Conservation (phyloP, 2,329 filamentous ascomycete species). For the Aspergillus melleus region DNA sequence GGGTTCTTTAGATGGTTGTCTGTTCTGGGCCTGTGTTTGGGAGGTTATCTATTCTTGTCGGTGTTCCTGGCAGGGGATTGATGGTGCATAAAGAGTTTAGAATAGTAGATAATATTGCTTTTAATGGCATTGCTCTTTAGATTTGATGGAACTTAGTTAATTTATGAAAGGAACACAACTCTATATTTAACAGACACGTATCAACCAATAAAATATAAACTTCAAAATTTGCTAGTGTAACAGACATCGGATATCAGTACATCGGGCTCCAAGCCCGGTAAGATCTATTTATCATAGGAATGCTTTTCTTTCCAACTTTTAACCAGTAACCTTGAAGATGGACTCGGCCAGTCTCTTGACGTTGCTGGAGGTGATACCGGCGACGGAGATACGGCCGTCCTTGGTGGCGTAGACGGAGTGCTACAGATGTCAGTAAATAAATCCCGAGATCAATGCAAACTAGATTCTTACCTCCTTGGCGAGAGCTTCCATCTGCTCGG, state of each 20-base stretch:
- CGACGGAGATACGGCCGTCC: conserved; percentile 55
- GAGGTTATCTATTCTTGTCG: too few relatives aligned
- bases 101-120: too few relatives aligned
- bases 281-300: conserved; percentile 15
- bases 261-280: conserved; percentile 13
- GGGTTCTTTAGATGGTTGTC: too few relatives aligned
- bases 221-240: conserved; percentile 24
- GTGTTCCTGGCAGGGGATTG: too few relatives aligned
- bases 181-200: too few relatives aligned
- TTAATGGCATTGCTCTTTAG: too few relatives aligned
- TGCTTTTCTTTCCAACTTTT: conserved; percentile 21
- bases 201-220: not conserved
- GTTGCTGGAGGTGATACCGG: conserved; percentile 51
- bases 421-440: conserved; percentile 35
- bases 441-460: not conserved
- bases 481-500: conserved; percentile 87
- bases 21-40: too few relatives aligned
- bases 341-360: conserved; percentile 52
- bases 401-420: conserved; percentile 97
- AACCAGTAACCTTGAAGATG: conserved; percentile 54
- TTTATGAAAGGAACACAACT: too few relatives aligned
- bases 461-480: conserved; percentile 70
- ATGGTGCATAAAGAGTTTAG: too few relatives aligned
- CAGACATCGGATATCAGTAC: conserved; percentile 25
- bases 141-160: too few relatives aligned